These are phyloP conservation scores for Ajuga chamaepitys DNA, from an alignment of 257 asterid species.

Conservation along the genomic window DNA sequence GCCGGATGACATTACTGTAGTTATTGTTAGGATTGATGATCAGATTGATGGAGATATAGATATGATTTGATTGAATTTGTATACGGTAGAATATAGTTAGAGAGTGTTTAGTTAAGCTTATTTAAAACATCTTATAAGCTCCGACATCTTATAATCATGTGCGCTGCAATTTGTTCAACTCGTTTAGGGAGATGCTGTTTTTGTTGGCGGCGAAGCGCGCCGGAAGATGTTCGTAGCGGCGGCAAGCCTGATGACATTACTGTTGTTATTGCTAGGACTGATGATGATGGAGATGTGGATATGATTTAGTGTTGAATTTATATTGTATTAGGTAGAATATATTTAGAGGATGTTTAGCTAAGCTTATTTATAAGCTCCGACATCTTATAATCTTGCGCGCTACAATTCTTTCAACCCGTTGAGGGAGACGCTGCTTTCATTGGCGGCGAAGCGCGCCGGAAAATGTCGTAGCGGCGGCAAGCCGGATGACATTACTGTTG, in stretches of 20 bases:
- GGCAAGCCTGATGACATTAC: conserved; percentile 54
- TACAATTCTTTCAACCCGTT: background rate
- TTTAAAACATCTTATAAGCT: too few relatives aligned
- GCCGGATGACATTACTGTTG: conserved; percentile 43
- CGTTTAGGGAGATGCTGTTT: conserved; percentile 7
- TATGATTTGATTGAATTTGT: too few relatives aligned
- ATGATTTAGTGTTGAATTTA: too few relatives aligned
- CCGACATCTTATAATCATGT: too few relatives aligned
- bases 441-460: conserved; percentile 25
- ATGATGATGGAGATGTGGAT: too few relatives aligned
- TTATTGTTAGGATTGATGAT: conserved; percentile 16
- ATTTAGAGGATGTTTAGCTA: too few relatives aligned
- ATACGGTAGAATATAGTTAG: too few relatives aligned
- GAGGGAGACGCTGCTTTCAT: conserved; percentile 11
- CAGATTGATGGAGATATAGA: too few relatives aligned
- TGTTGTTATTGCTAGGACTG: conserved; percentile 22
- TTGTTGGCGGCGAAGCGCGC: conserved; percentile 18
- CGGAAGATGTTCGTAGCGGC: conserved; percentile 18
- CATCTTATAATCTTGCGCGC: too few relatives aligned
- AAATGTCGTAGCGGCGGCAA: conserved; percentile 28
- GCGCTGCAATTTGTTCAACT: background rate
- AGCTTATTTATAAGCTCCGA: too few relatives aligned
- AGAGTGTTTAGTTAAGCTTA: too few relatives aligned
- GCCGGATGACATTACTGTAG: conserved; percentile 43
- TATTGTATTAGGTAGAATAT: too few relatives aligned